Evolutionary conservation across 2,329 filamentous ascomycete genomes (phyloP), one percentile per base, ranked within the genome.

Genomic region (Ascochyta clinopodiicola): DNA sequence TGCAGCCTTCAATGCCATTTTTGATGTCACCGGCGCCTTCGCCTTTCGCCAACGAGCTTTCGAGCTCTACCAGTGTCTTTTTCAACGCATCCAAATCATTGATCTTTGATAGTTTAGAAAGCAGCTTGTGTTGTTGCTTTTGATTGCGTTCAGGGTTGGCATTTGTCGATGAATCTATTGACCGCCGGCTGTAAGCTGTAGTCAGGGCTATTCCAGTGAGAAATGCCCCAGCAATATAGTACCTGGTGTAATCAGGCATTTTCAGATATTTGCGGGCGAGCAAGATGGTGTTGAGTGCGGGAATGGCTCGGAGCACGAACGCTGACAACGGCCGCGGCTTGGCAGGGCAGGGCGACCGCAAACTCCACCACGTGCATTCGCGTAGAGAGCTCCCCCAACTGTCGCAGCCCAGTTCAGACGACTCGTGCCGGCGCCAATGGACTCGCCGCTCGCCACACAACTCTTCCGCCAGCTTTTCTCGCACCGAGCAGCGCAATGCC

Each of bases 391-490:
- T 58, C 42, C 57, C 43, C 39, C 51, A 51, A 58, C 44, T 39
- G 51, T 62, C 59, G 59, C 60, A 47, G 51, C 40, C 44, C 44
- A 17, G 49, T 46, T 45, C 39, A 45, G 51, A 53, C 54, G 35
- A 38, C 43, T 37, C 32, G 53, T 56, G n/a, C 55, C 50, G 62
- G 62, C 59, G 57, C 54, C 67, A 70, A 96, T 96, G 92, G 92
- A 96, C 79, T 93, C 91, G 17, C 88, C 89, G 56, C 80, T 91
- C 59, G 83, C 92, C 63, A 86, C 86, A 44, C 89, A 88, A 72
- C 83, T 96, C 72, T 94, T 97, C 70, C 86, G 90, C 68, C 90
- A 92, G 80, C 85, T 98, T 37, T 96, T 96, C 68, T 86, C 86
- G 39, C 90, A 93, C 69, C 85, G 86, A 43, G 82, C 86, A 44